These are phyloP conservation scores for Chlamydomonas sphaeroides DNA, from an alignment of 139 green algal genomes.

Conservation along the genomic window DNA sequence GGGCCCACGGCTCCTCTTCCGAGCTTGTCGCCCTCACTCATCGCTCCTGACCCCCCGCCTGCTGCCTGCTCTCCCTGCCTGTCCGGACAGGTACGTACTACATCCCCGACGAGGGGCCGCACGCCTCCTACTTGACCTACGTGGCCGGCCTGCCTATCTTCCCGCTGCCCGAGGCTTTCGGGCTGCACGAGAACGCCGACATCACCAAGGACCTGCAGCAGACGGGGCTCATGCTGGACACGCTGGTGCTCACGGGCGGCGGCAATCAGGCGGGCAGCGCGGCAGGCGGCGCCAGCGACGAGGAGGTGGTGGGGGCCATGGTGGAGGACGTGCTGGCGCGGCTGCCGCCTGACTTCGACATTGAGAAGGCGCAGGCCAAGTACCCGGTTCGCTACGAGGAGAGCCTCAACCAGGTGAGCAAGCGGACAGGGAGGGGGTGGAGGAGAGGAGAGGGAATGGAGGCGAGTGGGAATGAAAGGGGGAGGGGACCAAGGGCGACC, in stretches of 20 bases:
- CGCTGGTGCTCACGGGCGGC: constrained; percentile 66
- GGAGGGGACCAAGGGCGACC: no score
- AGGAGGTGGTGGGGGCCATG: constrained; percentile 56
- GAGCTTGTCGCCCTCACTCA: no score
- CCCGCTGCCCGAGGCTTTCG: constrained; percentile 74
- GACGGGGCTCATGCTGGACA: constrained; percentile 63
- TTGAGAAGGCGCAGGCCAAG: constrained; percentile 66
- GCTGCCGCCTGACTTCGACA: constrained; percentile 75
- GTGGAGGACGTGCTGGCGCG: constrained; percentile 63
- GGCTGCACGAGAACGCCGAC: constrained; percentile 81
- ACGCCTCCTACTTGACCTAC: constrained; percentile 59
- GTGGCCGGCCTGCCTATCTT: constrained; percentile 69
- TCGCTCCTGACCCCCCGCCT: not conserved
- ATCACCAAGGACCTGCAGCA: constrained; percentile 73
- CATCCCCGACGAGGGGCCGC: constrained; percentile 54
- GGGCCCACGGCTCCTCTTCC: no score
- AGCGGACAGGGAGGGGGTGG: not conserved
- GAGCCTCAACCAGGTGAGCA: constrained; percentile 74
- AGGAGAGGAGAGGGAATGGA: not conserved
- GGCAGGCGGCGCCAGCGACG: constrained; percentile 41
- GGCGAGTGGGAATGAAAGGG: no score
- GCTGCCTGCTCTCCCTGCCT: not conserved
- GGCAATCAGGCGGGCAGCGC: constrained; percentile 28
- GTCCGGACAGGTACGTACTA: constrained; percentile 59
- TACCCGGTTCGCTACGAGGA: constrained; percentile 73